Base-by-base conservation (phyloP, 768 basidiomycete genomes). In the Lactarius pseudohatsudake region DNA sequence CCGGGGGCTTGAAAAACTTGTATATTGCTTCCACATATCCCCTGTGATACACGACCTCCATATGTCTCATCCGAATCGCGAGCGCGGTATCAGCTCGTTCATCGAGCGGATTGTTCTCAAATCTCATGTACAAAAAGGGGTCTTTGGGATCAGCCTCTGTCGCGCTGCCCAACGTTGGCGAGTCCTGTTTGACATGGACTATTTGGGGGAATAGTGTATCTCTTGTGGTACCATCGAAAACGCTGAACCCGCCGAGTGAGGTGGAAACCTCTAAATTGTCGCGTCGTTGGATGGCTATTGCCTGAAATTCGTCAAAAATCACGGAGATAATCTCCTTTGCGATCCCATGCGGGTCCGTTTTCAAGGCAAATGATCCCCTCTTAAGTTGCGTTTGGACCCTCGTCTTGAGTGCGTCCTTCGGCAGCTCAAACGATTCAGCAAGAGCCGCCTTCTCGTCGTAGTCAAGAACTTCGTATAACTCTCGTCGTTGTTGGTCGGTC, bases 41-140 rank as follows among this genome's bases (percentile, higher is more conserved):
- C 73, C 81, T 86, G 74, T 98, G 94, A 74, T 99, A 99, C 50
- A 99, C 91, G 69, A 99, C 90, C 77, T 98, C 96, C 88, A 96
- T 91, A 72, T 96, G 91, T 13, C 92, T 86, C 91, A 98, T 91
- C 64, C 87, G 88, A 57, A 96, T 85, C 15, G 90, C 91, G 61
- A 99, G 79, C 1, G 91, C 93, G 72, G 84, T 96, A 74, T 98
- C 96, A 30, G 97, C 94, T 54, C 92, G 86, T 61, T 89, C 87
- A 75, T 97, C 94, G 47, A 98, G 79, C 10, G 96, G 97, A 69
- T 91, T 94, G 65, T 88, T 88, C 78, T 98, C 97, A 70, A 95
- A 91, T 74, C 92, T 93, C 72, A 96, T 79, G 71, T 86, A 92
- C 77, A 99, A 94, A 81, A 99, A 98, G 2, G 86, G 82, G 9